A percentile compares a stretch with the other conserved stretches of the same genome.
phyloP scores from a whole-genome alignment of 2,329 filamentous ascomycete species.

The Curvularia sp. region DNA sequence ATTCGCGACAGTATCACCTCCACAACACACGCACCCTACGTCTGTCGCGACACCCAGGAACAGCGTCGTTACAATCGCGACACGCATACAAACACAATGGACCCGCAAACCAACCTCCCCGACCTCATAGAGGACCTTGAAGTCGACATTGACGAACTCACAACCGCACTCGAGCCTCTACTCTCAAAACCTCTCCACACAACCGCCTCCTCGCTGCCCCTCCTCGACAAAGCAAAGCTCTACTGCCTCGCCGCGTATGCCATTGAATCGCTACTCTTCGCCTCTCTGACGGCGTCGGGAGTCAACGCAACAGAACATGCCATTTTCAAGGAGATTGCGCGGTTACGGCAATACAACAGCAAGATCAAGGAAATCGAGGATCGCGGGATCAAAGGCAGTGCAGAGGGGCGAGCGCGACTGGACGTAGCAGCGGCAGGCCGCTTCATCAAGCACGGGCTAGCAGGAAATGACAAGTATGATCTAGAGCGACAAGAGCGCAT shows the following conservation, averaged over 20 bases:
- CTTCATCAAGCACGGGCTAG: conserved; percentile 82
- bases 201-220: conserved; percentile 77
- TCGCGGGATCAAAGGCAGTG: conserved; percentile 50
- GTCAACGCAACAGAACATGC: conserved; percentile 81
- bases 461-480: conserved; percentile 56
- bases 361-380: conserved; percentile 83
- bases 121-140: conserved; percentile 77
- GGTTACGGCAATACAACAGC: conserved; percentile 88
- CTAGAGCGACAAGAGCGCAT: conserved; percentile 47
- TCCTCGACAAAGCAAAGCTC: conserved; percentile 95
- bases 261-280: conserved; percentile 88
- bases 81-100: conserved; percentile 51
- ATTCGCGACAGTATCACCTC: conserved; percentile 4
- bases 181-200: conserved; percentile 69
- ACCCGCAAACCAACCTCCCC: conserved; percentile 62
- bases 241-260: conserved; percentile 88
- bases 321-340: conserved; percentile 82
- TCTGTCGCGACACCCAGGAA: not conserved
- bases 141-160: conserved; percentile 78
- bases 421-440: conserved; percentile 80
- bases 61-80: not conserved
- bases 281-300: conserved; percentile 78
- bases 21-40: not conserved
- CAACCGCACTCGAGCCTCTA: conserved; percentile 76
- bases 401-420: conserved; percentile 56